phyloP scores from a whole-genome alignment of 805 yeast genomes.

The Ogataea degrootiae region DNA sequence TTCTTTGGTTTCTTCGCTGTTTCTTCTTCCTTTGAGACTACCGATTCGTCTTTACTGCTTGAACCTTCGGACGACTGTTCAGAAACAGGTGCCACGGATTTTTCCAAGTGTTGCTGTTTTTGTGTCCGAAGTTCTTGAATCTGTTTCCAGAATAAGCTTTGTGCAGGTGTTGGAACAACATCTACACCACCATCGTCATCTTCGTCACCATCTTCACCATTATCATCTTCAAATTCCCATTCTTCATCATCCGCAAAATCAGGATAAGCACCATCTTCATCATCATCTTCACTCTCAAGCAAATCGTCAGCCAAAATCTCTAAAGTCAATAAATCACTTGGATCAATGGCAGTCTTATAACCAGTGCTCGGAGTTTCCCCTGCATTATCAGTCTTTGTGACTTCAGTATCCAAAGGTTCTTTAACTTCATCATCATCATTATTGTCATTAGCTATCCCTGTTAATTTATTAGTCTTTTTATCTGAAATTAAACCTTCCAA shows the following conservation, averaged over 20 bases:
- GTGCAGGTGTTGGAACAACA: constrained; percentile 27
- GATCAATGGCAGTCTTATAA: constrained; percentile 31
- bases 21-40: background rate
- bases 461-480: background rate
- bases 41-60: too few relatives aligned
- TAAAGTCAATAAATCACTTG: constrained; percentile 45
- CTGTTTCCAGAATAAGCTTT: constrained; percentile 37
- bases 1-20: constrained; percentile 13
- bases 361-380: background rate
- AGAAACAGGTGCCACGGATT: background rate
- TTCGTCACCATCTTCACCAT: constrained; percentile 17
- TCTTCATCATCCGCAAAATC: constrained; percentile 21
- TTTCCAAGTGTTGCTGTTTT: constrained; percentile 7
- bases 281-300: constrained; percentile 23
- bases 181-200: constrained; percentile 10
- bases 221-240: constrained; percentile 22
- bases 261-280: constrained; percentile 16
- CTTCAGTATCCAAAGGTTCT: too few relatives aligned
- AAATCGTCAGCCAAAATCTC: constrained; percentile 51
- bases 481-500: constrained; percentile 2
- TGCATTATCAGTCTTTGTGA: background rate
- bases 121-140: constrained; percentile 29
- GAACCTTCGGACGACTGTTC: background rate
- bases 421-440: too few relatives aligned
- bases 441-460: too few relatives aligned